A percentile compares a stretch with the other conserved stretches of the same genome.
Evolutionary conservation across 1,284 basidiomycete species (phyloP).

Genomic region (Clitocybe nebularis): DNA sequence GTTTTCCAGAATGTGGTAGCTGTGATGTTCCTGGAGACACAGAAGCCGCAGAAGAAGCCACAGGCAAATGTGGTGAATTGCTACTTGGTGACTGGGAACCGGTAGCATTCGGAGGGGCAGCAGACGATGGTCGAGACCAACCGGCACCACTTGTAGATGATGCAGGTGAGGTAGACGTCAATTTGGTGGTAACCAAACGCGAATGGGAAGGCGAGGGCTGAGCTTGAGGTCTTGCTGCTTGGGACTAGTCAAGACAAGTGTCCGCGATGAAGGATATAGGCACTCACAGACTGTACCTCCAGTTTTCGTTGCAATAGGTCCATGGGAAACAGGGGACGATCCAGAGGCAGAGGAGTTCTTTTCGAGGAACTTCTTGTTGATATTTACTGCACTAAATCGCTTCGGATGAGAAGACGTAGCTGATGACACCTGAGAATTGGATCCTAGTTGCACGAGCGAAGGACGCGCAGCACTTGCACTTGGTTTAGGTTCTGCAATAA

Average conservation of each 20-base stretch:
- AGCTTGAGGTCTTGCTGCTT: conserved; percentile 51
- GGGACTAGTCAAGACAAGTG: too few species aligned
- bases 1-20: conserved; percentile 54
- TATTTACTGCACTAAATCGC: conserved; percentile 83
- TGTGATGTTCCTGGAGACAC: conserved; percentile 40
- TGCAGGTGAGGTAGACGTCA: conserved; percentile 60
- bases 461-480: conserved; percentile 27
- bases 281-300: conserved; percentile 50
- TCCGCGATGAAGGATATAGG: too few species aligned
- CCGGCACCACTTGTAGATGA: conserved; percentile 58
- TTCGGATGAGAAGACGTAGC: conserved; percentile 56
- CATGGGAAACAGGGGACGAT: conserved; percentile 36
- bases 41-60: conserved; percentile 31
- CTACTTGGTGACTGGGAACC: conserved; percentile 39
- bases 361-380: conserved; percentile 92
- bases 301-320: conserved; percentile 41
- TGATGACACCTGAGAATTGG: conserved; percentile 26
- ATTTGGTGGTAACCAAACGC: conserved; percentile 78
- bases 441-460: conserved; percentile 38
- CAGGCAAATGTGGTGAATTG: conserved; percentile 41
- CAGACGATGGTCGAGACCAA: conserved; percentile 76
- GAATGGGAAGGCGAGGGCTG: conserved; percentile 62
- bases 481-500: conserved; percentile 13
- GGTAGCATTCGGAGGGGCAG: conserved; percentile 50
- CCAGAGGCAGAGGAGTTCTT: conserved; percentile 63